A percentile compares a stretch with the other conserved stretches of the same genome.
Evolutionary conservation across 768 basidiomycete species (phyloP).

Genomic region (Auricularia heimuer): DNA sequence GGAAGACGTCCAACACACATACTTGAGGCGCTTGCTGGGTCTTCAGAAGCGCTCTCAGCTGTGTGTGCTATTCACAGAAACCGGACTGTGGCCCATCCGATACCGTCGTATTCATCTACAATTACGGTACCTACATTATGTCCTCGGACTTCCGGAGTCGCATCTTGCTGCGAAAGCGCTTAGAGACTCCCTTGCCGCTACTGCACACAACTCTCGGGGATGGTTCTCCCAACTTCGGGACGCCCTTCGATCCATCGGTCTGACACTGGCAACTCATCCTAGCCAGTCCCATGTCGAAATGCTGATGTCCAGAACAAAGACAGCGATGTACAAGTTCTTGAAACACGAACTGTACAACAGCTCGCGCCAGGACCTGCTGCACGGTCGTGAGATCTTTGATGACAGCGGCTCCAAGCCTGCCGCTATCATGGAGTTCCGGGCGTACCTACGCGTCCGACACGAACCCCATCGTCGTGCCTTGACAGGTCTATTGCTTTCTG

Average conservation of each 20-base stretch:
- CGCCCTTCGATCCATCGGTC: no score
- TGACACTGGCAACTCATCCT: no score
- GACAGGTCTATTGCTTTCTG: slow-evolving; percentile 7
- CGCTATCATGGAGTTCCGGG: slow-evolving; percentile 1
- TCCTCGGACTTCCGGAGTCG: neutral
- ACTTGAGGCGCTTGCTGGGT: slow-evolving; percentile 16
- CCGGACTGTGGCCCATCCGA: slow-evolving; percentile 8
- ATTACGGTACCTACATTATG: slow-evolving; percentile 2
- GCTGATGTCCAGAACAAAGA: no score
- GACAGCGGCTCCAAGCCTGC: neutral
- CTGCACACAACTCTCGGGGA: no score
- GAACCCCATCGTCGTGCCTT: slow-evolving; percentile 9
- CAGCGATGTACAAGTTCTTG: no score
- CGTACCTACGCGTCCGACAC: slow-evolving; percentile 9
- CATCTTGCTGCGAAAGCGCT: neutral
- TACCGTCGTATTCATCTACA: slow-evolving; percentile 4
- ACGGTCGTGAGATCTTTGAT: neutral
- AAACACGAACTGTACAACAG: no score
- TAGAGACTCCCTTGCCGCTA: no score
- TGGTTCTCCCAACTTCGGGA: no score
- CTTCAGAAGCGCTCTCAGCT: slow-evolving; percentile 11
- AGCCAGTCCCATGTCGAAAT: no score
- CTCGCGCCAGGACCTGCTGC: slow-evolving; percentile 2
- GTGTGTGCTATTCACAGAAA: slow-evolving; percentile 10
- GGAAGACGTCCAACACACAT: slow-evolving; percentile 10